Conservation (phyloP, 2,329 filamentous ascomycete species). For the Fusarium mangiferae region DNA sequence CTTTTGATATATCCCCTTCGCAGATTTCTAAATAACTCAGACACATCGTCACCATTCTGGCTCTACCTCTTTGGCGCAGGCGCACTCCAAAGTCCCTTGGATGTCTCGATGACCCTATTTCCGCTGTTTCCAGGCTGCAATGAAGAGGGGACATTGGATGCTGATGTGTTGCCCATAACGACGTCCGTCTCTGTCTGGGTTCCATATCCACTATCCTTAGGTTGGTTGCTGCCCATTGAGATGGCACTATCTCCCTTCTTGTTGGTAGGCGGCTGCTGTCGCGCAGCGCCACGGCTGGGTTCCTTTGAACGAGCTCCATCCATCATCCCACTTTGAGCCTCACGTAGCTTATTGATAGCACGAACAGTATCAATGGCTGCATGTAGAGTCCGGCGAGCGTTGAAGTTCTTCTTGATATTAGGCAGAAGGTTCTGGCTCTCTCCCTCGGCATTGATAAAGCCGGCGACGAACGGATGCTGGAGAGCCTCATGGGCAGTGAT, state of each 20-base stretch:
- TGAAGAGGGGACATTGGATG: conserved; percentile 56
- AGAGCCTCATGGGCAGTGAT: conserved; percentile 90
- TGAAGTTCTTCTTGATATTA: conserved; percentile 80
- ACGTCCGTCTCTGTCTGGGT: conserved; percentile 54
- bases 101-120: conserved; percentile 71
- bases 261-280: conserved; percentile 28
- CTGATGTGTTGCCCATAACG: conserved; percentile 59
- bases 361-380: conserved; percentile 77
- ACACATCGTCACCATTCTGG: not conserved
- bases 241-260: conserved; percentile 60
- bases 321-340: conserved; percentile 71
- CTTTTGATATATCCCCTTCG: not conserved
- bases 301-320: conserved; percentile 66
- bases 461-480: conserved; percentile 72
- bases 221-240: conserved; percentile 47
- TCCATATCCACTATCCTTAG: conserved; percentile 62
- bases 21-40: not conserved
- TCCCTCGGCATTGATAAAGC: conserved; percentile 58
- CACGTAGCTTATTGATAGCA: conserved; percentile 76
- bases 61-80: conserved; percentile 43
- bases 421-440: conserved; percentile 71
- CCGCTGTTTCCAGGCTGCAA: conserved; percentile 65
- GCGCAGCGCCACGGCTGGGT: conserved; percentile 53
- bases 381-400: conserved; percentile 74
- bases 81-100: conserved; percentile 69